Percentiles rank a stretch among this genome's conserved stretches.
Evolutionary conservation across 176 grass and related monocot species (phyloP).

Genomic region (Chrysopogon serrulatus): DNA sequence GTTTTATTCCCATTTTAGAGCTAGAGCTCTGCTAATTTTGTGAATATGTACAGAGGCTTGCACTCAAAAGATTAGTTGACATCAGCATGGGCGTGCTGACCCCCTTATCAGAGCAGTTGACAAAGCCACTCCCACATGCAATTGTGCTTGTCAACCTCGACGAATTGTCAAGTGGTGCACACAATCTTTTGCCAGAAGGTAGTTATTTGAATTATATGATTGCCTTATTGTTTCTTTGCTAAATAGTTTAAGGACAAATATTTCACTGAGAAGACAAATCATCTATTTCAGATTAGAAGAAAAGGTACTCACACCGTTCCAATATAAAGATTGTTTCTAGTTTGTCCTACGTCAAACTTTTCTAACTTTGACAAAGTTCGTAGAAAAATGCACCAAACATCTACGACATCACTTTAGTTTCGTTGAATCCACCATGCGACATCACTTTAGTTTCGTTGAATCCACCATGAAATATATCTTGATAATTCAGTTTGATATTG

Average conservation of each 20-base stretch:
- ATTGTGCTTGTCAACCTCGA: conserved; percentile 84
- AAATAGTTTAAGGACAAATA: neutral
- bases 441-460: neutral
- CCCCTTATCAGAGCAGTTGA: conserved; percentile 86
- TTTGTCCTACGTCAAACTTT: neutral
- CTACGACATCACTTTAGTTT: neutral
- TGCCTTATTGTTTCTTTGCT: neutral
- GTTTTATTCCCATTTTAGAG: neutral
- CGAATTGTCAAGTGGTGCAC: conserved; percentile 72
- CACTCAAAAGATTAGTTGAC: conserved; percentile 93
- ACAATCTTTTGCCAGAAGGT: conserved; percentile 97
- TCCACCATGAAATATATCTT: neutral
- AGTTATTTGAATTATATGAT: conserved; percentile 15
- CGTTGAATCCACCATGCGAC: neutral
- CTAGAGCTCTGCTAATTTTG: conserved; percentile 1
- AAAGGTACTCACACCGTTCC: neutral
- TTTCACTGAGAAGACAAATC: neutral
- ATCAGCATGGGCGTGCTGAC: conserved; percentile 88
- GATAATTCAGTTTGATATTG: neutral
- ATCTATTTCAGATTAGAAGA: neutral
- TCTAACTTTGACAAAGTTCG: neutral
- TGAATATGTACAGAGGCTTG: conserved; percentile 77
- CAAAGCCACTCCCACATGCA: conserved; percentile 83
- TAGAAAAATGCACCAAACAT: neutral
- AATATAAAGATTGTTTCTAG: neutral